These are phyloP conservation scores for Mediolabrus comicus DNA, from an alignment of 108 stramenopile genomes.

Conservation along the genomic window DNA sequence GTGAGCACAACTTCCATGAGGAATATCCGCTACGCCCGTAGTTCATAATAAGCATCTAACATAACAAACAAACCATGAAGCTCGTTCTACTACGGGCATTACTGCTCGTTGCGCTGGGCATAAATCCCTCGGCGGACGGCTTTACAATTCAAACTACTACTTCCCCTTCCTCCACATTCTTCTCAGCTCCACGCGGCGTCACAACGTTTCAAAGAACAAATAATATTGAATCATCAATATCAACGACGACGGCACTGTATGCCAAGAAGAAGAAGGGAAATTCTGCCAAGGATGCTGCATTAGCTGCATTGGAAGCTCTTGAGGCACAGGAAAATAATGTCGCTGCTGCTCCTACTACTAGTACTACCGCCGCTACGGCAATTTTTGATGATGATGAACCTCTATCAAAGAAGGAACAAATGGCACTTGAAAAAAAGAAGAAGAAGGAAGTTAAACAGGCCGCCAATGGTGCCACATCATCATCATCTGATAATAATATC, in stretches of 20 bases:
- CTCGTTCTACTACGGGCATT: slow-evolving; percentile 16
- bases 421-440: slow-evolving; percentile 43
- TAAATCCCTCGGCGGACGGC: background rate
- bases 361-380: slow-evolving; percentile 10
- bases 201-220: background rate
- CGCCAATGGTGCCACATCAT: background rate
- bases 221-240: background rate
- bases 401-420: slow-evolving; percentile 41
- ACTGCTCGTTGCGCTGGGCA: slow-evolving; percentile 17
- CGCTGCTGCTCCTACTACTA: background rate
- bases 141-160: background rate
- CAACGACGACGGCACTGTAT: slow-evolving; percentile 37
- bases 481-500: background rate
- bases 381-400: slow-evolving; percentile 45
- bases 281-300: slow-evolving; percentile 56
- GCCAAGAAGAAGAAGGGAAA: slow-evolving; percentile 67
- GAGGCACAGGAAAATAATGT: slow-evolving; percentile 16
- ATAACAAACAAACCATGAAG: slow-evolving; percentile 12
- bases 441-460: slow-evolving; percentile 37
- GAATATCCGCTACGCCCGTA: background rate
- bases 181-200: slow-evolving; percentile 1
- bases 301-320: slow-evolving; percentile 62
- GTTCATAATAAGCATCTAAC: background rate
- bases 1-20: background rate
- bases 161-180: background rate